These are phyloP conservation scores for Fraxinus floribunda DNA, from an alignment of 305 asterid genomes.

Conservation along the genomic window DNA sequence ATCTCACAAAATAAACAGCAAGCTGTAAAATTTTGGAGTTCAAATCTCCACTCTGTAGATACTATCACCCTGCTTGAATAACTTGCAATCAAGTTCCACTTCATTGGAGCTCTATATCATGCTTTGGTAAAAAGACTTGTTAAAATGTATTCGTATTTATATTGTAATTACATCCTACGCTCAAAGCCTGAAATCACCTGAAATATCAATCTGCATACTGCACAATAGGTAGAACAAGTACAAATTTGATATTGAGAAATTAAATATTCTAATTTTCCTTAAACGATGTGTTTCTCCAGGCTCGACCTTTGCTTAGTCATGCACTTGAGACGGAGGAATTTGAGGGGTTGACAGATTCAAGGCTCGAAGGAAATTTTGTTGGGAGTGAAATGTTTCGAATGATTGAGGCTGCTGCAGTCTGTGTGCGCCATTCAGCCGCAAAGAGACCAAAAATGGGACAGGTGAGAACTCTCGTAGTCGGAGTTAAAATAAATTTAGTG, in stretches of 20 bases:
- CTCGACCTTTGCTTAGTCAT: slow-evolving; percentile 69
- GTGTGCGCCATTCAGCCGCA: slow-evolving; percentile 72
- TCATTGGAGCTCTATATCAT: not conserved
- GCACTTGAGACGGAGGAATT: slow-evolving; percentile 65
- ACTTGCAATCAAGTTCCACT: not conserved
- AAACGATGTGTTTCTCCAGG: slow-evolving; percentile 43
- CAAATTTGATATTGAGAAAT: not conserved
- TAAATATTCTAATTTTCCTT: not conserved
- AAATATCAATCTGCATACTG: not conserved
- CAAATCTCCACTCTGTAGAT: not conserved
- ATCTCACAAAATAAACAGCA: not conserved
- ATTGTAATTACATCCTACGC: not conserved
- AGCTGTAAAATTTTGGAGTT: not conserved
- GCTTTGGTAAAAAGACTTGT: not conserved
- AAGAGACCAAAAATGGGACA: slow-evolving; percentile 91
- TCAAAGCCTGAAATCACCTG: not conserved
- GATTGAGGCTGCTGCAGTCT: slow-evolving; percentile 86
- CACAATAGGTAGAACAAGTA: not conserved
- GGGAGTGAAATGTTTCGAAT: slow-evolving; percentile 58
- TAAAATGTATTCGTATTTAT: not conserved
- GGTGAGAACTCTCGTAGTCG: slow-evolving; percentile 33
- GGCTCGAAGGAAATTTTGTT: slow-evolving; percentile 54
- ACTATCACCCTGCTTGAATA: not conserved
- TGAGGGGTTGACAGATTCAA: slow-evolving; percentile 65
- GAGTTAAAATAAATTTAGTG: not conserved